Conservation (phyloP, 2,329 filamentous ascomycete species). For the Xylogone sp. region DNA sequence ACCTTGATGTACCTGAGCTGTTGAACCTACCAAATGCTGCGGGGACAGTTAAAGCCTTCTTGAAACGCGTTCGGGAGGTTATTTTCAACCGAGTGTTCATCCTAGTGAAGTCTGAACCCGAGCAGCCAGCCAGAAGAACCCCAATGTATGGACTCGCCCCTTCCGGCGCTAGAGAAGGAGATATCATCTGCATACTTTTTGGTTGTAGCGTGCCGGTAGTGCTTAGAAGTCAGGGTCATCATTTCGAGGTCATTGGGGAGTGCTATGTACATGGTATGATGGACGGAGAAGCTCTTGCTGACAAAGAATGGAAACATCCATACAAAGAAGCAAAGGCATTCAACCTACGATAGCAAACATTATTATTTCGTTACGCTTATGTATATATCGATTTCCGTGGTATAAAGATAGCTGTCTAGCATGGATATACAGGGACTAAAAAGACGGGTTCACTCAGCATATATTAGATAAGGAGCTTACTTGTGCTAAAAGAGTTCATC, state of each 20-base stretch:
- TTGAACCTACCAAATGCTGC: constrained; percentile 1
- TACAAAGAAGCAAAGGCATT: neutral
- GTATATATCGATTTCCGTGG: too few relatives aligned
- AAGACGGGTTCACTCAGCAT: too few relatives aligned
- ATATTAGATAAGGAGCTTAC: too few relatives aligned
- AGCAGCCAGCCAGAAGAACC: too few relatives aligned
- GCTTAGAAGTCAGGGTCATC: constrained; percentile 1
- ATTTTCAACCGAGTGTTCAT: constrained; percentile 5
- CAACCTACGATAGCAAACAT: too few relatives aligned
- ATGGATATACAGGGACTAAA: too few relatives aligned
- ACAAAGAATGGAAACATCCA: too few relatives aligned
- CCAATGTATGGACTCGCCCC: too few relatives aligned
- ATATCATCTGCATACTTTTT: constrained; percentile 13
- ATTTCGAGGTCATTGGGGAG: constrained; percentile 13
- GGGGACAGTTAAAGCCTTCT: constrained; percentile 3
- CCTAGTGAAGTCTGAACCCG: too few relatives aligned
- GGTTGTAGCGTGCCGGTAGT: constrained; percentile 16
- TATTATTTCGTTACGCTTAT: too few relatives aligned
- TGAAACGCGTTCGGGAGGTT: constrained; percentile 13
- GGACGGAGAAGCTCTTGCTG: constrained; percentile 11
- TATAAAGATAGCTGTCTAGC: too few relatives aligned
- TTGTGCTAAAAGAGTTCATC: too few relatives aligned
- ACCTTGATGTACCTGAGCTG: constrained; percentile 8
- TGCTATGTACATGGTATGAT: constrained; percentile 18
- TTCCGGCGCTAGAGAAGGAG: constrained; percentile 1